Base-by-base conservation (phyloP, 2,329 filamentous ascomycete species). In the Diaporthe sp. region DNA sequence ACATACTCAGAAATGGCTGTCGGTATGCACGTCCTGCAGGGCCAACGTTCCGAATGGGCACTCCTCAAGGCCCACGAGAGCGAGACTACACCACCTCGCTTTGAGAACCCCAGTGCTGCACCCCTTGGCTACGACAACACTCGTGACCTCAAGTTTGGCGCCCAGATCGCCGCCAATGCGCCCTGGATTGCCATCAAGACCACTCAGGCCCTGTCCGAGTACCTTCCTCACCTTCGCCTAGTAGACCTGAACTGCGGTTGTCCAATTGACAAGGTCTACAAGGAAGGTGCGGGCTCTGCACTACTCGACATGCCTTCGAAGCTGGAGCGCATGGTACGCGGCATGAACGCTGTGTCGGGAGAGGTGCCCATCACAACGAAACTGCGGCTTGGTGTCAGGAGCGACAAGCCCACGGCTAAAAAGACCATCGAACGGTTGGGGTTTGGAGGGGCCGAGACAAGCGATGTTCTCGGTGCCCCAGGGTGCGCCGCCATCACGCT, bases 1-100 rank as follows among this genome's bases (percentile, higher is more conserved):
- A 99, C 97, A 0, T 99, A 98, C 87, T 98, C 96, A 0, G 97
- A 99, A 85, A 99, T 99, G 97, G 97, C 96, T 5, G 94, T 99
- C 90, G 93, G 95, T 39, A 87, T 98, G 84, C 96, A 96, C 13
- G 86, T 99, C 57, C 89, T 99, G 8, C 95, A 98, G 84, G 97
- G 97, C 49, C 91, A 94, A 78, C 97, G 96, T 85, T 90, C 93
- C 2, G 97, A 99, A 86, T 99, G 97, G 97, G 95, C 97, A 28
- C 88, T 99, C 73, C 91, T 98, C 89, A 97, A 97, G 84, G 95
- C 95, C 4, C 97, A 99, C 82, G 92, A 95, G 82, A 94, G 93
- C 9, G 97, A 99, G 84, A 87, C 93, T 25, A 84, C 86, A 31
- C 91, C 95, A 34, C 96, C 96, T 25, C 90, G 89, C 49, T 92